Conservation (phyloP, 2,329 filamentous ascomycete genomes). For the Aspergillus sojae region DNA sequence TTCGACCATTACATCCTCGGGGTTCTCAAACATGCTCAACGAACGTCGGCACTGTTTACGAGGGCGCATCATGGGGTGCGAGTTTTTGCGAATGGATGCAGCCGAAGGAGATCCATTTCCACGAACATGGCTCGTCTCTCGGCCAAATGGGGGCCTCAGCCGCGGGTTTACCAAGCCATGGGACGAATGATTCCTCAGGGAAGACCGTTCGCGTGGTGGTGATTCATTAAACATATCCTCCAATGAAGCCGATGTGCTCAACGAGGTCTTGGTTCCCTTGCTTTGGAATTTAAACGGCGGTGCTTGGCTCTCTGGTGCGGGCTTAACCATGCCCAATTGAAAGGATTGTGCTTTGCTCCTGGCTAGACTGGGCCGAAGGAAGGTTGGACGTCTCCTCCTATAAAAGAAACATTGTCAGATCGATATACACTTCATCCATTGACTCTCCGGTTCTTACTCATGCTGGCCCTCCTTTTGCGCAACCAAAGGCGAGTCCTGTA, state of each 20-base stretch:
- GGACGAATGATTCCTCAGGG: constrained; percentile 64
- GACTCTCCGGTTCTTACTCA: constrained; percentile 37
- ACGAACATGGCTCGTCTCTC: constrained; percentile 56
- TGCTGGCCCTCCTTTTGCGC: constrained; percentile 28
- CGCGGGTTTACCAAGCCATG: constrained; percentile 61
- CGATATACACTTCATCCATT: neutral
- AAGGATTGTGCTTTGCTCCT: constrained; percentile 76
- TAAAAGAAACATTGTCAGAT: constrained; percentile 22
- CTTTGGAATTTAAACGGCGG: constrained; percentile 76
- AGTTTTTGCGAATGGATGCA: constrained; percentile 70
- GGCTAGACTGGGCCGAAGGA: constrained; percentile 73
- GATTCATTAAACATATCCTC: constrained; percentile 82
- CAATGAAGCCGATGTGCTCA: constrained; percentile 67
- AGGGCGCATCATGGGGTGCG: constrained; percentile 72
- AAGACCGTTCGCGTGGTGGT: constrained; percentile 70
- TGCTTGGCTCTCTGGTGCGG: constrained; percentile 65
- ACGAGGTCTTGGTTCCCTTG: constrained; percentile 53
- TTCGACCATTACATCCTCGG: constrained; percentile 81
- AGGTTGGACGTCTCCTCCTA: constrained; percentile 68
- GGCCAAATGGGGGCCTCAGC: constrained; percentile 66
- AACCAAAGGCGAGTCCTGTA: constrained; percentile 44
- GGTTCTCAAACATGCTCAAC: constrained; percentile 96
- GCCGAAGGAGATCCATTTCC: constrained; percentile 76
- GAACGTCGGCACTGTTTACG: constrained; percentile 90
- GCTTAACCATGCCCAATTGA: constrained; percentile 63